Base-by-base conservation (phyloP, 352 stramenopile genomes). In the Bremia lactucae region DNA sequence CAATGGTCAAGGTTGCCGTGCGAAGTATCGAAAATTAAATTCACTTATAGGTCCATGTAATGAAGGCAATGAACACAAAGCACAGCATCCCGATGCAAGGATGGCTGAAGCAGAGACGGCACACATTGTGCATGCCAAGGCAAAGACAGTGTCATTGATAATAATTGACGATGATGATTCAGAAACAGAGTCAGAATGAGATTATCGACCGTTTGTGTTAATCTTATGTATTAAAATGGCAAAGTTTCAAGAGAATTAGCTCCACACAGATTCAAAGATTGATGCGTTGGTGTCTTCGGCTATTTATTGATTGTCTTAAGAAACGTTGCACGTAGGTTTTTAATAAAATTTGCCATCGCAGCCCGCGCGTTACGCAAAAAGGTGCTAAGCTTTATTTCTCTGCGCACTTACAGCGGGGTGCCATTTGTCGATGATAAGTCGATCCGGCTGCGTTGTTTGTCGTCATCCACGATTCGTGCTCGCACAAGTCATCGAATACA, bases 401-500 rank as follows among this genome's bases (percentile, higher is more conserved):
- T 76, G 59, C 1, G 48, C 36, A 21, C 56, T 82, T 9, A 98
- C 48, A 53, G 97, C 91, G 1, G 92, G 94, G 65, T 98, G 94
- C 93, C 91, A 98, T 22, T 97, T 64, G 64, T 97, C 92, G 8
- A 97, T 61, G 50, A 98, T 85, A 6, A 98, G 65, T 28, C 62
- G 11, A 98, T 90, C 6, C 95, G 72, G 31, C 65, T 71, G 23
- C 74, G 68, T 1, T 63, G 80, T 15, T 83, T 41, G 37, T 91
- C 68, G 41, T 86, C 69, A 64, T 99, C 94, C 94, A 98, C 3
- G 96, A 95, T 64, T 98, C 87, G 64, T 99, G 96, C 65, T 98
- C 87, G 61, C 97, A 99, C 18, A 82, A 96, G 71, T 99, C 96
- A 63, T 99, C 95, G 49, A 99, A 97, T 3, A 98, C 54, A 21